Evolutionary conservation across 1,284 basidiomycete species (phyloP), one percentile per base, ranked within the genome.

Genomic region (Fistulina hepatica): DNA sequence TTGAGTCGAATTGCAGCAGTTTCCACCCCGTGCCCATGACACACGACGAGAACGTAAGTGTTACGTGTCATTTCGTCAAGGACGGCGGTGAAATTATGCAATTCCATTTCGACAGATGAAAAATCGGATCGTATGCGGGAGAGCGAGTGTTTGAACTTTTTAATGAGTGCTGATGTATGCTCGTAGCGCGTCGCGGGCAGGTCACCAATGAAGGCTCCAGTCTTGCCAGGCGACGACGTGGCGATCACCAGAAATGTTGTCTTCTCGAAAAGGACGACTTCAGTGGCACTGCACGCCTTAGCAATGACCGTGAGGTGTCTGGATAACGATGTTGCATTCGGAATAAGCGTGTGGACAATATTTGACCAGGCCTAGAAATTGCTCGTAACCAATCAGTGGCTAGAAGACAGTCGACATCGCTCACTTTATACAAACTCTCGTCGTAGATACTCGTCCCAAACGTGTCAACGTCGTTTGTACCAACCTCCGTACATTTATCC

Each of bases 401-500:
- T 11, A 7, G 32, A 42, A 39, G 34, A 39, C 27, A 36, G 11
- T 11, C 32, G 26, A 27, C 9, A 15, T 32, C 12, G 53, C 71
- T 46, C 53, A 84, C 93, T 70, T 86, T 89, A 67, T 98, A 99
- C 33, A 99, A 62, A 46, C 85, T 92, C 60, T 98, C 94, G 57
- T 99, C 93, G 64, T 93, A 97, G 47, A 98, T 98, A 51, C 86
- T 93, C 16, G 94, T 98, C n/a, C 86, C 88, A 52, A 93, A 93
- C 6, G 85, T 74, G 22, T 38, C 31, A 12, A 35, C 33, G 17
- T 58, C 54, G 3, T 65, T 63, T 19, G 15, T 19, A 8, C 28
- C 28, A 13, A 31, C 19, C 15, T 31, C 28, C 28, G 28, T 8
- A 8, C 15, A 13, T 9, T 31, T 31, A 8, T 19, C 28, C 11